Evolutionary conservation across 257 asterid species (phyloP), one percentile per base, ranked within the genome.

Genomic region (Linaria vulgaris): DNA sequence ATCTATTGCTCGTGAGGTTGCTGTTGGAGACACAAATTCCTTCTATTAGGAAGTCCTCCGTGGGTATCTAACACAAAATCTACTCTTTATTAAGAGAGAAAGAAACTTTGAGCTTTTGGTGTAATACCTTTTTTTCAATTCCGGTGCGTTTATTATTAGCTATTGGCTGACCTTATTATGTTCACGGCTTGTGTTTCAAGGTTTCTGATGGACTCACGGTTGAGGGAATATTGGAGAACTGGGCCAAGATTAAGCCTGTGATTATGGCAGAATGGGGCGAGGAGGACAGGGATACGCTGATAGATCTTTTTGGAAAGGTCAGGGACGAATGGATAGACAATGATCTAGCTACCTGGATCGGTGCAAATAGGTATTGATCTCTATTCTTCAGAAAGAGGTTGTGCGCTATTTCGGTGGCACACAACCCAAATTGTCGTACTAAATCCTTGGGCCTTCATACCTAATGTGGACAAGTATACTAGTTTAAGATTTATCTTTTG

Each of bases 311-410:
- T 51, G 96, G 96, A 63, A 88, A 85, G 88, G 83, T 88, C 56
- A 82, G 95, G 83, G 95, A 88, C 69, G 94, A 88, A 30, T 90
- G 96, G 96, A 83, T 90, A 67, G 90, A 90, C 66, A 82, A 54
- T 58, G 94, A 87, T 80, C 70, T 87, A 73, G 62, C 80, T 20
- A 79, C 90, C 12, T 90, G 96, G 97, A 90, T 90, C 48, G 87
- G 85, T 34, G 88, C 96, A 24, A 90, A 90, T 69, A 83, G 94
- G 97, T 85, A 76, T 65, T 41, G 52, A 12, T 54, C 60, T 31
- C 53, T 56, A 38, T n/a, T 20, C 61, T 51, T 62, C 41, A 48
- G 54, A 66, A 39, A 58, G 20, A n/a, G n/a, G n/a, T n/a, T n/a
- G n/a, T n/a, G n/a, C n/a, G 23, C 13, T 27, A 15, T 66, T 31